Evolutionary conservation across 2,329 filamentous ascomycete genomes (phyloP), one percentile per base, ranked within the genome.

Genomic region (Stachybotrys echinatus): DNA sequence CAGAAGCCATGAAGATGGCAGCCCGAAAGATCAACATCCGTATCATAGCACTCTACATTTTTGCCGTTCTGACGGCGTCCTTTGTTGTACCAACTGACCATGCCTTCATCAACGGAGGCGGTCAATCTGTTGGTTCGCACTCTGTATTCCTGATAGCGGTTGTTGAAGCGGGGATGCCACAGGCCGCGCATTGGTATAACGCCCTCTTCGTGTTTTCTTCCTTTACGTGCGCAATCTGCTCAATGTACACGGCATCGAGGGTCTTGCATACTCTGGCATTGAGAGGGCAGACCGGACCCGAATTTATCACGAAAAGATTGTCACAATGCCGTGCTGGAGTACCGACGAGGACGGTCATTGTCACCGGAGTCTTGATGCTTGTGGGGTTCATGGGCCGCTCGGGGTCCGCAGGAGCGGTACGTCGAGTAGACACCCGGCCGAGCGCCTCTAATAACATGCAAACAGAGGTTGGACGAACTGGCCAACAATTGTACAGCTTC

Each of bases 1-100:
- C 67, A 0, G 68, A 71, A 49, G 65, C 60, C 50, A 70, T 71
- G 62, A 71, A 71, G 50, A 69, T 71, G 66, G 67, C 64, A 3
- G 63, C 67, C 14, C 58, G 68, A 37, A 71, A 71, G 48, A 67
- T 70, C 49, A 64, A 62, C 50, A 59, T 71, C 14, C 65, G 68
- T 47, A 62, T 70, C 37, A 58, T 70, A 42, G 58, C 51, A 12
- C 49, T 56, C 20, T 63, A 61, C 50, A 44, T 52, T 5, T 51
- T 65, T 18, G 55, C 60, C 10, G 53, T 65, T n/a, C 38, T 61
- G 23, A 61, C 59, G 1, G 53, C 56, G 5, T 54, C 56, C 4
- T 72, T 69, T 19, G 59, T 68, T 18, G 68, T 71, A 3, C 68
- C 68, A 5, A 55, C 50, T 46, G 58, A 69, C 23, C 68, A 71